Evolutionary conservation across 2,329 filamentous ascomycete genomes (phyloP).

Genomic region (Sphaerulina musiva): DNA sequence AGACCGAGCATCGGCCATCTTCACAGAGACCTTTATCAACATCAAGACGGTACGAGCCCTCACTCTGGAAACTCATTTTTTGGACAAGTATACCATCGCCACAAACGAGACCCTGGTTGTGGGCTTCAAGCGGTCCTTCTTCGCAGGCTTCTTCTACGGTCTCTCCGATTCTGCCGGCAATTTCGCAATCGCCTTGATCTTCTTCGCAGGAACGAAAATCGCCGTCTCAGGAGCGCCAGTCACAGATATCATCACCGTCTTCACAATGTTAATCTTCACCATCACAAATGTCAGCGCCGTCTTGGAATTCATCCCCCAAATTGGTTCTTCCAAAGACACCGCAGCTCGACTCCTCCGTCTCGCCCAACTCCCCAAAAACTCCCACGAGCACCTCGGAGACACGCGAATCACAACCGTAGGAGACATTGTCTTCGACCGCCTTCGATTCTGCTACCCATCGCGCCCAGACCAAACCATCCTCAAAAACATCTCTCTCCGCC

Average conservation of each 20-base stretch:
- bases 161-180: slow-evolving; percentile 66
- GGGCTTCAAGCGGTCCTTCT: slow-evolving; percentile 60
- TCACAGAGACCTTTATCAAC: slow-evolving; percentile 70
- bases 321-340: slow-evolving; percentile 65
- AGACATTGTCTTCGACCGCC: slow-evolving; percentile 53
- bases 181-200: slow-evolving; percentile 70
- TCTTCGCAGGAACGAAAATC: slow-evolving; percentile 71
- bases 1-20: slow-evolving; percentile 54
- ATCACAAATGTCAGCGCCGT: slow-evolving; percentile 66
- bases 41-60: slow-evolving; percentile 72
- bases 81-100: slow-evolving; percentile 53
- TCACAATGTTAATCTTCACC: slow-evolving; percentile 78
- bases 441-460: slow-evolving; percentile 67
- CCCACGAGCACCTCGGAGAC: slow-evolving; percentile 54
- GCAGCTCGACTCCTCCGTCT: slow-evolving; percentile 68
- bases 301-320: slow-evolving; percentile 70
- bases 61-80: slow-evolving; percentile 66
- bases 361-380: slow-evolving; percentile 52
- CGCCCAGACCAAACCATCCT: slow-evolving; percentile 51
- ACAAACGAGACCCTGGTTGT: slow-evolving; percentile 50
- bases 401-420: slow-evolving; percentile 40
- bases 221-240: slow-evolving; percentile 49
- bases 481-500: slow-evolving; percentile 56
- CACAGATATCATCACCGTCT: slow-evolving; percentile 61
- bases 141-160: slow-evolving; percentile 66